A percentile compares a stretch with the other conserved stretches of the same genome.
phyloP scores from a whole-genome alignment of 495 filamentous ascomycete species.

The Penicillium roqueforti region DNA sequence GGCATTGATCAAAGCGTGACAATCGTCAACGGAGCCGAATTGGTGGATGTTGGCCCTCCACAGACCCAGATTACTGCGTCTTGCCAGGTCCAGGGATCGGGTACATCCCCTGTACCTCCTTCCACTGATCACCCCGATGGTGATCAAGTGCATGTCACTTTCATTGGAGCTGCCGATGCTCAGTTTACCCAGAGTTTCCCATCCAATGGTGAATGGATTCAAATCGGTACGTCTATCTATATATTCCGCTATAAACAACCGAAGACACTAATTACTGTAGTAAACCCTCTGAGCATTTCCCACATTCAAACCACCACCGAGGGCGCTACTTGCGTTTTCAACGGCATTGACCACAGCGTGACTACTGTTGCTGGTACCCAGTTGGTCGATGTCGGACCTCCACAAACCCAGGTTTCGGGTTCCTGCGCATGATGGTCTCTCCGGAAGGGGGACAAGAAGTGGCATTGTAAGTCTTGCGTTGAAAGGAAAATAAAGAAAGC shows the following conservation, averaged over 20 bases:
- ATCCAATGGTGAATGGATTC: not conserved
- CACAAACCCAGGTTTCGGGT: slow-evolving; percentile 17
- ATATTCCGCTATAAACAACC: not conserved
- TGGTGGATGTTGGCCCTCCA: slow-evolving; percentile 31
- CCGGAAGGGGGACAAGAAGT: not conserved
- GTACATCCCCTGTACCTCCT: not conserved
- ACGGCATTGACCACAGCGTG: slow-evolving; percentile 14
- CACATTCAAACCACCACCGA: slow-evolving; percentile 11
- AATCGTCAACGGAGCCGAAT: slow-evolving; percentile 15
- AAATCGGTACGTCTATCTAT: slow-evolving; percentile 13
- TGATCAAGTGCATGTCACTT: slow-evolving; percentile 9
- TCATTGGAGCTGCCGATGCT: slow-evolving; percentile 20
- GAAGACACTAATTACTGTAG: slow-evolving; percentile 6
- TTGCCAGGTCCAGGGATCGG: slow-evolving; percentile 16
- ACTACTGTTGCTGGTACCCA: slow-evolving; percentile 13
- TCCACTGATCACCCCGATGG: not conserved
- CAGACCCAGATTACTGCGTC: slow-evolving; percentile 36
- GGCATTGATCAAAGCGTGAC: slow-evolving; percentile 27
- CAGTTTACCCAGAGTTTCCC: slow-evolving; percentile 17
- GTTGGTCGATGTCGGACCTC: slow-evolving; percentile 17
- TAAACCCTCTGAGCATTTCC: slow-evolving; percentile 15
- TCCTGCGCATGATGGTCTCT: slow-evolving; percentile 1
- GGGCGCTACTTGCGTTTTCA: slow-evolving; percentile 11
- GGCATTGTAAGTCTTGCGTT: not conserved
- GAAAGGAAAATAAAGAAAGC: not conserved